Conservation (phyloP, 2,329 filamentous ascomycete genomes). For the Neocatenulostroma microsporum region DNA sequence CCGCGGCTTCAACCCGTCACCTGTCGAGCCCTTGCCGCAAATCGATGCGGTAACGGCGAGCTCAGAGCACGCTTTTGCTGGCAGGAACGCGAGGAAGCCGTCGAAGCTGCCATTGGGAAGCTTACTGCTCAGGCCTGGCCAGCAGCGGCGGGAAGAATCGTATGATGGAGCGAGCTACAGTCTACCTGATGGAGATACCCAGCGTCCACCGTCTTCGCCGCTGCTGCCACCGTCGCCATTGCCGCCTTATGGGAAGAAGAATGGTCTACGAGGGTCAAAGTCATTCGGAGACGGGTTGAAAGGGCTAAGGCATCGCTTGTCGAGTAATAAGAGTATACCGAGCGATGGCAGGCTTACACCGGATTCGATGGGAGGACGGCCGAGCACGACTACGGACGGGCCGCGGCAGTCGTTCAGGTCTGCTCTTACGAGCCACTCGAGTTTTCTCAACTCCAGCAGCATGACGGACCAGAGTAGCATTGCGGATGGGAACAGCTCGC, state of each 20-base stretch:
- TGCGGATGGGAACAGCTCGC: slow-evolving; percentile 68
- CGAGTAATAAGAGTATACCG: slow-evolving; percentile 24
- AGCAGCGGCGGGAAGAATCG: slow-evolving; percentile 14
- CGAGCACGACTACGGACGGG: slow-evolving; percentile 23
- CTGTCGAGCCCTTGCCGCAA: slow-evolving; percentile 21
- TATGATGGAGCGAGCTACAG: slow-evolving; percentile 9
- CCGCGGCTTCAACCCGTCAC: slow-evolving; percentile 25
- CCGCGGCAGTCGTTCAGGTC: slow-evolving; percentile 54
- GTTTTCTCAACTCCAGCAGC: slow-evolving; percentile 46
- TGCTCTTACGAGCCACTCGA: slow-evolving; percentile 52
- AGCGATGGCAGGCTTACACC: slow-evolving; percentile 24
- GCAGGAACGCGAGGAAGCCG: slow-evolving; percentile 19
- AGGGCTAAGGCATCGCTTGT: slow-evolving; percentile 17
- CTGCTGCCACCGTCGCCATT: slow-evolving; percentile 15
- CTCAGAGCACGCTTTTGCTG: slow-evolving; percentile 29
- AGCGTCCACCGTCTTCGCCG: slow-evolving; percentile 17
- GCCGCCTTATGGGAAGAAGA: not conserved
- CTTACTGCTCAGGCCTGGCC: slow-evolving; percentile 13
- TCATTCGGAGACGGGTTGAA: slow-evolving; percentile 23
- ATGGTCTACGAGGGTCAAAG: slow-evolving; percentile 11
- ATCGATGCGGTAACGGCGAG: slow-evolving; percentile 26
- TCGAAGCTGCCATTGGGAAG: slow-evolving; percentile 24
- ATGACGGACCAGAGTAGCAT: slow-evolving; percentile 77
- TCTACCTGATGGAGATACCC: slow-evolving; percentile 5
- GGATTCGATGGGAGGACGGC: slow-evolving; percentile 30